These are phyloP conservation scores for Stephania yunnanensis DNA, from an alignment of 164 flowering plant genomes.

Conservation along the genomic window DNA sequence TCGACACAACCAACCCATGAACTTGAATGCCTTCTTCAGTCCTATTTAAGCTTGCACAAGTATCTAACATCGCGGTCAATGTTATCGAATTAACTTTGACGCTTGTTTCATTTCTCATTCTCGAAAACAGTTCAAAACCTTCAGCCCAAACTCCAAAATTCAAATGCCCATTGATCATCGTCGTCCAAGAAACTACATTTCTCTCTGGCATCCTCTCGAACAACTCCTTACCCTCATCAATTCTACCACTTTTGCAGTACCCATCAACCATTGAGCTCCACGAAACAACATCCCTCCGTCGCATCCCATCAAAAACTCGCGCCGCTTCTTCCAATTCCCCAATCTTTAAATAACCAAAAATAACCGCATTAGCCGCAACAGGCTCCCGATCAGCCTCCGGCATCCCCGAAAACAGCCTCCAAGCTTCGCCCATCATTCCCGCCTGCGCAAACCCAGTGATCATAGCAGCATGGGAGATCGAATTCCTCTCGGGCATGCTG, in stretches of 20 bases:
- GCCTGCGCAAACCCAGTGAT: constrained; percentile 9
- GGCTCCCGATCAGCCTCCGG: constrained; percentile 1
- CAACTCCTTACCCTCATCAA: constrained; percentile 8
- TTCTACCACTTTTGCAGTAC: constrained; percentile 11
- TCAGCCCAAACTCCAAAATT: constrained; percentile 8
- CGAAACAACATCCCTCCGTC: constrained; percentile 12
- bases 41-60: constrained; percentile 4
- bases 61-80: constrained; percentile 10
- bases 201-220: constrained; percentile 10
- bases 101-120: constrained; percentile 9
- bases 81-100: constrained; percentile 8
- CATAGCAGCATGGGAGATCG: constrained; percentile 5
- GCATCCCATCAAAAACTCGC: constrained; percentile 9
- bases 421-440: constrained; percentile 1
- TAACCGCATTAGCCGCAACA: constrained; percentile 7
- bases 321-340: constrained; percentile 10
- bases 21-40: constrained; percentile 12
- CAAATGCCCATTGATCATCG: constrained; percentile 8
- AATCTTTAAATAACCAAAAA: constrained; percentile 9
- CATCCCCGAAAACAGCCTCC: constrained; percentile 6
- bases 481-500: constrained; percentile 9
- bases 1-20: constrained; percentile 12
- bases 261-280: constrained; percentile 16
- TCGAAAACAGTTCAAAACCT: constrained; percentile 4
- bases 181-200: constrained; percentile 17